These are phyloP conservation scores for Aspergillus novoparasiticus DNA, from an alignment of 2,329 filamentous ascomycete genomes.

Conservation along the genomic window DNA sequence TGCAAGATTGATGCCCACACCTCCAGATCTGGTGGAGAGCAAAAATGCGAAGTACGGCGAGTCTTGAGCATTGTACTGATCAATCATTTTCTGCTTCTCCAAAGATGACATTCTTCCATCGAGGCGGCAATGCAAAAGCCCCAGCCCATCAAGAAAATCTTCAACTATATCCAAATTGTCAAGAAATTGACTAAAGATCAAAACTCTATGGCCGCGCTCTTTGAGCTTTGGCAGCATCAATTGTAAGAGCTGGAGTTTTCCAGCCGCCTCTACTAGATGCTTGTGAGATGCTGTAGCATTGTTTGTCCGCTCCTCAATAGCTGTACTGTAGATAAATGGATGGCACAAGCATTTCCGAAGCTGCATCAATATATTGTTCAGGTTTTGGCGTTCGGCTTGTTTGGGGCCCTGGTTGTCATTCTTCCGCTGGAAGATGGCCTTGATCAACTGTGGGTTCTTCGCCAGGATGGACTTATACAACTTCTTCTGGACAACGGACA, in stretches of 20 bases:
- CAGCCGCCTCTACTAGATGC: slow-evolving; percentile 87
- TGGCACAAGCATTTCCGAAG: slow-evolving; percentile 93
- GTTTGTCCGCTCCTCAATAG: slow-evolving; percentile 80
- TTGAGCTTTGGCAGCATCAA: slow-evolving; percentile 84
- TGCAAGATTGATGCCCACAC: slow-evolving; percentile 95
- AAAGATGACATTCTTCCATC: slow-evolving; percentile 81
- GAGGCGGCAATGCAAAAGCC: slow-evolving; percentile 73
- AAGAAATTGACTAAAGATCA: slow-evolving; percentile 96
- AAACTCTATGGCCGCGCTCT: slow-evolving; percentile 81
- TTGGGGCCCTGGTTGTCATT: slow-evolving; percentile 58
- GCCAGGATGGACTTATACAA: slow-evolving; percentile 91
- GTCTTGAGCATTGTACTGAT: slow-evolving; percentile 84
- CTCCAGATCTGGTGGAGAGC: slow-evolving; percentile 89
- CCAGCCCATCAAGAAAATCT: slow-evolving; percentile 81
- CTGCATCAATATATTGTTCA: slow-evolving; percentile 96
- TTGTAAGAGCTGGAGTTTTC: slow-evolving; percentile 82
- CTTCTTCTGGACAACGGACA: slow-evolving; percentile 91
- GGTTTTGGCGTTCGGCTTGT: slow-evolving; percentile 70
- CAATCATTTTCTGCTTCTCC: slow-evolving; percentile 92
- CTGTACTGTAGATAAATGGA: slow-evolving; percentile 88
- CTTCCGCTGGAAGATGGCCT: slow-evolving; percentile 74
- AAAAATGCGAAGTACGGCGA: slow-evolving; percentile 88
- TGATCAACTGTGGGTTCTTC: slow-evolving; percentile 86
- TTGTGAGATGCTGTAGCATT: slow-evolving; percentile 65
- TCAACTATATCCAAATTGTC: slow-evolving; percentile 85